Percentiles rank a stretch among this genome's conserved stretches.
phyloP scores from a whole-genome alignment of 306 rosid genomes.

The Inga leiocalycina region DNA sequence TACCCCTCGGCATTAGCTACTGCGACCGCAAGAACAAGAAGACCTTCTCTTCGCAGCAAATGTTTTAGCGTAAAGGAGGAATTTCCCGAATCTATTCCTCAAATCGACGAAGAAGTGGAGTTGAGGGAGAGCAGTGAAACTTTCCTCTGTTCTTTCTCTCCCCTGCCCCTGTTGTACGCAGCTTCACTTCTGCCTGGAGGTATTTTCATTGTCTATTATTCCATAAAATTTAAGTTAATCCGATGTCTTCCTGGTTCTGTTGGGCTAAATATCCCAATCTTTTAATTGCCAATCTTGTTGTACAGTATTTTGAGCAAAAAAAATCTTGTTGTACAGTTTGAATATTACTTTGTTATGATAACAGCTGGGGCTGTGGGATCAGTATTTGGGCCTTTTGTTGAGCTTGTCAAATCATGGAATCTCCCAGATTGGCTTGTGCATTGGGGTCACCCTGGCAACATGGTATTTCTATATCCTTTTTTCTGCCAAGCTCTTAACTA shows the following conservation, averaged over 20 bases:
- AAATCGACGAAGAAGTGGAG: conserved; percentile 25
- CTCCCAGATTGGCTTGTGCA: conserved; percentile 94
- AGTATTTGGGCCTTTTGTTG: conserved; percentile 71
- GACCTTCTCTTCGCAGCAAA: conserved; percentile 21
- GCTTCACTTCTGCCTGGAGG: conserved; percentile 89
- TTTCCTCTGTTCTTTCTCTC: conserved; percentile 62
- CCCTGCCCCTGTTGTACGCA: conserved; percentile 63
- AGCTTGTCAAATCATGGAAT: conserved; percentile 63
- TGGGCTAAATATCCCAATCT: neutral
- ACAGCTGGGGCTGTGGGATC: conserved; percentile 67
- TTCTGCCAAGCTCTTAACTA: neutral
- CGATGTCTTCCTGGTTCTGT: neutral
- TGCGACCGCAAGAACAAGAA: neutral
- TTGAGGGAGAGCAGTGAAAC: conserved; percentile 43
- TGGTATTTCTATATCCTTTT: conserved; percentile 46
- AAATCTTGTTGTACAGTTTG: neutral
- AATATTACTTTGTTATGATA: neutral
- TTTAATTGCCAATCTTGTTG: neutral
- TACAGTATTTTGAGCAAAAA: neutral
- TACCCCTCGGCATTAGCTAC: conserved; percentile 23
- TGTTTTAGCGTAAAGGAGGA: conserved; percentile 28
- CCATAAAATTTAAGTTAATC: neutral
- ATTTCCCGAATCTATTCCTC: neutral
- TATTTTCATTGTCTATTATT: conserved; percentile 4
- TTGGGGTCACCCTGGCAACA: conserved; percentile 96